Evolutionary conservation across 2,329 filamentous ascomycete species (phyloP).

Genomic region (Scedosporium minutisporum): DNA sequence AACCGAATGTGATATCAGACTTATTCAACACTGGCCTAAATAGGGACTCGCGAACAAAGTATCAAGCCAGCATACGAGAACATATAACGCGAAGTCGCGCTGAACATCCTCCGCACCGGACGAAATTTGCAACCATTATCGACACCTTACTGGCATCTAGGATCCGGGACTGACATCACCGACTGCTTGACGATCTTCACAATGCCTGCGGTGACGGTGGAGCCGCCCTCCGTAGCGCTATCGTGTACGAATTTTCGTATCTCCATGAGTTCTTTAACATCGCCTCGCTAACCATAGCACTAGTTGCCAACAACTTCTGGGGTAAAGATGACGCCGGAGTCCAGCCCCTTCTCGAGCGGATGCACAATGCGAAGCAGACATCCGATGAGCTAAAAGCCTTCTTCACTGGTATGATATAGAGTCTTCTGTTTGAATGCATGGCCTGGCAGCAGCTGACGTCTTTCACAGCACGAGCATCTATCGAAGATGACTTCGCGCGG

Average conservation of each 20-base stretch:
- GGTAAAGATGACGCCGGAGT: constrained; percentile 98
- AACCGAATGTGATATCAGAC: background rate
- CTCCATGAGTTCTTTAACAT: background rate
- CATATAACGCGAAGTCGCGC: too few relatives aligned
- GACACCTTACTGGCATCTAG: too few relatives aligned
- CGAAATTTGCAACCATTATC: too few relatives aligned
- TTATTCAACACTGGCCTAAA: background rate
- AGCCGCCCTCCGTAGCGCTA: constrained; percentile 55
- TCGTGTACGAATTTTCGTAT: constrained; percentile 43
- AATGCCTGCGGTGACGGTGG: constrained; percentile 54
- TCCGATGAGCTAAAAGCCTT: constrained; percentile 90
- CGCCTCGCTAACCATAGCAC: background rate
- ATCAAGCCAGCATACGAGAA: background rate
- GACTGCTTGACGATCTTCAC: background rate
- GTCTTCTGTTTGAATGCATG: background rate
- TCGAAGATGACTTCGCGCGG: constrained; percentile 92
- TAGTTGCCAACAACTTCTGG: constrained; percentile 99
- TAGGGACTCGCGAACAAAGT: background rate
- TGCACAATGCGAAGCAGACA: constrained; percentile 89
- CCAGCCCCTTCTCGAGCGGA: constrained; percentile 79
- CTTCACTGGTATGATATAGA: constrained; percentile 57
- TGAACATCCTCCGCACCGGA: too few relatives aligned
- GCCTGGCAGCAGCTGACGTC: background rate
- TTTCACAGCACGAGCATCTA: constrained; percentile 65
- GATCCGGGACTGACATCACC: background rate